Evolutionary conservation across 768 basidiomycete species (phyloP), one percentile per base, ranked within the genome.

Genomic region (Thelephora ganbajun): DNA sequence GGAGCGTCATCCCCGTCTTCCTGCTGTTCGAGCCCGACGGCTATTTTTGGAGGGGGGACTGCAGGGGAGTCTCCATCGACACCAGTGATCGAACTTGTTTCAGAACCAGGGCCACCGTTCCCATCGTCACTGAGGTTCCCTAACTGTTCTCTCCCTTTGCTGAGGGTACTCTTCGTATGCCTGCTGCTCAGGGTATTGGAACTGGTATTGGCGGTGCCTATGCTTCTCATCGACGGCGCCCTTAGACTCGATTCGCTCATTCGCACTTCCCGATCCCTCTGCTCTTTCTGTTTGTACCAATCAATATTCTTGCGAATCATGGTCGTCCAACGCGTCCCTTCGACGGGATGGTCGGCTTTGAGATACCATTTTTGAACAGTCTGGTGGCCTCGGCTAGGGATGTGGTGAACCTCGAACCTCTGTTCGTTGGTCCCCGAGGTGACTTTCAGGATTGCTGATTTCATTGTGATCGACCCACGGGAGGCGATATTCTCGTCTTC

Each of bases 381-480:
- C 13, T 68, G 59, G 37, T 71, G 65, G 2, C 72, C 69, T 13
- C 71, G 66, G 3, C 70, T 64, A 1, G 77, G 77, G 1, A 69
- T 63, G 4, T 80, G 77, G 50, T 82, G 78, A 5, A 98, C 74
- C 57, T 94, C 91, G 55, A 98, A 93, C 12, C 88, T 79, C 16
- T 79, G 68, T 44, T 80, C 75, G 51, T 85, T 79, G 22, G 61
- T 56, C 35, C 70, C 61, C 6, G 69, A 55, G 11, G 74, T 68
- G 14, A 68, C 52, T 55, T 77, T 80, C 16, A 92, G 64, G 4
- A 72, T 63, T 0, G 89, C 91, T 0, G 73, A 80, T 55, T 79
- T 80, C 80, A 96, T 86, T 2, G 83, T 77, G 53, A 97, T 91
- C 0, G 89, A 83, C 0, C 93, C 93, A 16, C 93, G 74, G 43